These are phyloP conservation scores for Begonia fuchsioides DNA, from an alignment of 306 rosid genomes.

Conservation along the genomic window DNA sequence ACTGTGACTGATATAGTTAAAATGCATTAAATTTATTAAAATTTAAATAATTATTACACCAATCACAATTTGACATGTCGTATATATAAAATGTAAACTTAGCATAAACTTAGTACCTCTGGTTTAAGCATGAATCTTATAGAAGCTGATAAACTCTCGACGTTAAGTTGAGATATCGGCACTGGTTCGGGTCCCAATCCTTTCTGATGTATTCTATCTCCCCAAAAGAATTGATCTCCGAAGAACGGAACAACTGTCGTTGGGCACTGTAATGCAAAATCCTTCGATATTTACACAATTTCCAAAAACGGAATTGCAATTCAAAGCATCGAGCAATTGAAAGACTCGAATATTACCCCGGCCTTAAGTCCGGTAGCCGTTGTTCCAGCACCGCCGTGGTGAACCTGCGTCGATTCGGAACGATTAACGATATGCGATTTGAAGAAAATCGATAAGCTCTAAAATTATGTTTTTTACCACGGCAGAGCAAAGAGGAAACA, in stretches of 20 bases:
- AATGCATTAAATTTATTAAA: too few relatives aligned
- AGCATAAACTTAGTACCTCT: constrained; percentile 60
- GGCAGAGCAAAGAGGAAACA: constrained; percentile 91
- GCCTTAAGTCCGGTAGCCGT: constrained; percentile 89
- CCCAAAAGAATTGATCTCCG: constrained; percentile 99
- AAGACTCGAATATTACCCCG: constrained; percentile 37
- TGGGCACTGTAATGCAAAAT: constrained; percentile 55
- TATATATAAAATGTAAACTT: too few relatives aligned
- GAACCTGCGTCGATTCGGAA: constrained; percentile 48
- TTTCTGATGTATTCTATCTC: constrained; percentile 60
- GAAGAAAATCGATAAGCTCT: too few relatives aligned
- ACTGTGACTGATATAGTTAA: too few relatives aligned
- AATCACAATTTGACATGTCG: too few relatives aligned
- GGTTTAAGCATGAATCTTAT: constrained; percentile 84
- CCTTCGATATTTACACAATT: too few relatives aligned
- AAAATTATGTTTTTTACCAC: constrained; percentile 44
- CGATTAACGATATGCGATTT: not conserved
- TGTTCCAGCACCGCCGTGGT: constrained; percentile 99
- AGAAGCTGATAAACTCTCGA: constrained; percentile 55
- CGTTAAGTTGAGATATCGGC: constrained; percentile 55
- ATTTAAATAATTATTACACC: too few relatives aligned
- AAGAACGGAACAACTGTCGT: constrained; percentile 92
- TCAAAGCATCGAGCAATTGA: not conserved
- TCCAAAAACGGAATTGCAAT: too few relatives aligned
- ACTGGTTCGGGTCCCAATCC: constrained; percentile 77